phyloP scores from a whole-genome alignment of 2,329 filamentous ascomycete species.

The Paecilomyces dactylethromorphus region DNA sequence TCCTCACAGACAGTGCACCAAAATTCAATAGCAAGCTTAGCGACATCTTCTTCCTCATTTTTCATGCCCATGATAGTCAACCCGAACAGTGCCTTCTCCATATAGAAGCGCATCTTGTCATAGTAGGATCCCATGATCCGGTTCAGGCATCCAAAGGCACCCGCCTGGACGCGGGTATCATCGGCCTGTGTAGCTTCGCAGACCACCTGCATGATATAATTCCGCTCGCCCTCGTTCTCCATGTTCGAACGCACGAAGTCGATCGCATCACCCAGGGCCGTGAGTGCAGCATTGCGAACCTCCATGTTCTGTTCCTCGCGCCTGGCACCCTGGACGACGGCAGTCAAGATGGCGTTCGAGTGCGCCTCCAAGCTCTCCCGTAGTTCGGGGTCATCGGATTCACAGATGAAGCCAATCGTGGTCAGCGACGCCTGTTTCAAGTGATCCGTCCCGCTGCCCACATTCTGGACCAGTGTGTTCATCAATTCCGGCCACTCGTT shows the following conservation, averaged over 20 bases:
- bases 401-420: conserved; percentile 97
- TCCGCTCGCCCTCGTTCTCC: conserved; percentile 96
- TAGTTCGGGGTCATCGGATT: conserved; percentile 84
- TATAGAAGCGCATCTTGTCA: conserved; percentile 99
- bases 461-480: conserved; percentile 81
- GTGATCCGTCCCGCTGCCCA: conserved; percentile 76
- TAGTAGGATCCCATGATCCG: conserved; percentile 99
- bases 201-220: conserved; percentile 99
- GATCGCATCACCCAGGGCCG: conserved; percentile 88
- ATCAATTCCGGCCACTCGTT: conserved; percentile 93
- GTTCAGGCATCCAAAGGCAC: conserved; percentile 94
- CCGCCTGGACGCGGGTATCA: conserved; percentile 87
- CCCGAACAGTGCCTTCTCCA: conserved; percentile 98
- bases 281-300: conserved; percentile 86
- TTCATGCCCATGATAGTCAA: conserved; percentile 98
- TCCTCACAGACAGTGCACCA: conserved; percentile 99
- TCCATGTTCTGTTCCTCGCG: conserved; percentile 92
- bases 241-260: conserved; percentile 99
- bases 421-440: conserved; percentile 92
- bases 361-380: conserved; percentile 73
- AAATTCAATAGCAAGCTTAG: conserved; percentile 96
- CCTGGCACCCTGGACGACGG: conserved; percentile 92
- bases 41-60: conserved; percentile 92
- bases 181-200: conserved; percentile 96
- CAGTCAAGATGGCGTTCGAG: conserved; percentile 96